Evolutionary conservation across 108 stramenopile genomes (phyloP).

Genomic region (Fragilaria radians): DNA sequence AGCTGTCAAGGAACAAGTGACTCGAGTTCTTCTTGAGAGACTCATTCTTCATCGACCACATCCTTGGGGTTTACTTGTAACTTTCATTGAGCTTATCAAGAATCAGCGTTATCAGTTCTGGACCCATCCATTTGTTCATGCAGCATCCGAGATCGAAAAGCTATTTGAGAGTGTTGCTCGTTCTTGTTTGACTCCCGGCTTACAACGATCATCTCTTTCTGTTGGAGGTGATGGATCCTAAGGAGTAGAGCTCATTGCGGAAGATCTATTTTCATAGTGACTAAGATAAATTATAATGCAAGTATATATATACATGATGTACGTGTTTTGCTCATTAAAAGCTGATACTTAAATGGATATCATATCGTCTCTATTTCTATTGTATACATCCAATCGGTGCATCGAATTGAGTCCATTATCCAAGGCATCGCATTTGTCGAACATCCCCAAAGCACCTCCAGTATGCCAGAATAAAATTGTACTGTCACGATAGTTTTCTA

Average conservation of each 20-base stretch:
- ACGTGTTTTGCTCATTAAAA: too few relatives aligned
- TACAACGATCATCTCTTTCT: constrained; percentile 12
- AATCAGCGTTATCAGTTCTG: constrained; percentile 98
- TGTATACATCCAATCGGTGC: too few relatives aligned
- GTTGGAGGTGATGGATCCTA: constrained; percentile 18
- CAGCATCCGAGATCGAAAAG: constrained; percentile 97
- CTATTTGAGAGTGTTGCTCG: constrained; percentile 96
- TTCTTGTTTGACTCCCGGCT: constrained; percentile 72
- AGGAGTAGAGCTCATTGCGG: not conserved
- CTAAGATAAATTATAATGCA: too few relatives aligned
- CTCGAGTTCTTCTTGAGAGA: constrained; percentile 95
- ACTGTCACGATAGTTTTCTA: constrained; percentile 31
- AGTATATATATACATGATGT: too few relatives aligned
- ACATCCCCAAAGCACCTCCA: constrained; percentile 80
- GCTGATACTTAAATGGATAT: too few relatives aligned
- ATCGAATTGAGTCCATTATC: not conserved
- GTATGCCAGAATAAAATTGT: constrained; percentile 89
- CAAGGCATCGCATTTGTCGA: constrained; percentile 62
- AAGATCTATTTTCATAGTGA: too few relatives aligned
- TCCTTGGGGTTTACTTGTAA: constrained; percentile 94
- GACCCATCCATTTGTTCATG: constrained; percentile 96
- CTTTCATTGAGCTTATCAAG: constrained; percentile 99
- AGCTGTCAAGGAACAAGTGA: constrained; percentile 97
- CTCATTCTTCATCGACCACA: constrained; percentile 98
- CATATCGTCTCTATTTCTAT: too few relatives aligned